phyloP scores from a whole-genome alignment of 2,329 filamentous ascomycete genomes.

The Gaeumannomyces tritici region DNA sequence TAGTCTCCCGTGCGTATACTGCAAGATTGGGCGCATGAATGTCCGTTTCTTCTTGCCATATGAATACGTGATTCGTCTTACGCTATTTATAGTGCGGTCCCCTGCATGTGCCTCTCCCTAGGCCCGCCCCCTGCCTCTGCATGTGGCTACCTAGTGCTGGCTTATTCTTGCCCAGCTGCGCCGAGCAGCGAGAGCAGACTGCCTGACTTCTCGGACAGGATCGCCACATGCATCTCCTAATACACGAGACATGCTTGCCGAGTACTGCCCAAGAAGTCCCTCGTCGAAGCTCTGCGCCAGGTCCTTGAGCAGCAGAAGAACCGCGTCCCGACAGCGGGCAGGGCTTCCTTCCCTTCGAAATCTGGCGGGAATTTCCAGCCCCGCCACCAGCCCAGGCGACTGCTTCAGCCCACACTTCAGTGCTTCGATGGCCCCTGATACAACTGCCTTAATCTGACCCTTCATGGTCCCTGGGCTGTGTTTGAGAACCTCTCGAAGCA shows the following conservation, averaged over 20 bases:
- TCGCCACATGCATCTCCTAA: conserved; percentile 44
- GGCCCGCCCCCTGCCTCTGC: neutral
- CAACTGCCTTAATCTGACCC: conserved; percentile 37
- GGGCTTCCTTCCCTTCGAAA: neutral
- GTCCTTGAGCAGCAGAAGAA: conserved; percentile 35
- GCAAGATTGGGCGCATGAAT: too few species aligned
- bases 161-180: conserved; percentile 34
- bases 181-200: conserved; percentile 36
- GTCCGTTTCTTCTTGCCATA: too few species aligned
- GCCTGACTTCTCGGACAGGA: conserved; percentile 40
- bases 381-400: neutral
- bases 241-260: conserved; percentile 33
- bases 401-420: conserved; percentile 13
- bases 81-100: too few species aligned
- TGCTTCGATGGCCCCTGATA: conserved; percentile 30
- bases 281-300: conserved; percentile 40
- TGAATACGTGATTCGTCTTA: too few species aligned
- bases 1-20: too few species aligned
- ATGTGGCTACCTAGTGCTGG: too few species aligned
- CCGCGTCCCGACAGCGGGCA: conserved; percentile 32
- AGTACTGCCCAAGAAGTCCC: conserved; percentile 32
- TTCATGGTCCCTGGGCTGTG: conserved; percentile 34
- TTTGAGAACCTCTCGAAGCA: conserved; percentile 37
- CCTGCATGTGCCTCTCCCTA: neutral
- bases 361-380: neutral